These are phyloP conservation scores for Fulvia fulva DNA, from an alignment of 2,329 filamentous ascomycete species.

Conservation along the genomic window DNA sequence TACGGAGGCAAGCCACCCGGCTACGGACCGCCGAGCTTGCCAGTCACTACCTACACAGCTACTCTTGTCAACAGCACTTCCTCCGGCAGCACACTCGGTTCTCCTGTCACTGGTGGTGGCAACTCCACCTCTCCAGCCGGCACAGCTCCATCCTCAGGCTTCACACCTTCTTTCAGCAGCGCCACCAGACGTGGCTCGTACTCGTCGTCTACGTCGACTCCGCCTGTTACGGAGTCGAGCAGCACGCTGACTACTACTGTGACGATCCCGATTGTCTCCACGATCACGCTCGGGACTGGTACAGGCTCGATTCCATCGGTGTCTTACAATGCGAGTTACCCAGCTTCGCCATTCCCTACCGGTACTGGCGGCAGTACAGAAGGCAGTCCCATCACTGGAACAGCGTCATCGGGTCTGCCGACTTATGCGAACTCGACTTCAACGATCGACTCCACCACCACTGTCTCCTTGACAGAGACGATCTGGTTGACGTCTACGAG, in stretches of 20 bases:
- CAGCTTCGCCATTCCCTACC: not conserved
- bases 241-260: not conserved
- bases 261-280: not conserved
- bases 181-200: not conserved
- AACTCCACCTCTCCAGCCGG: not conserved
- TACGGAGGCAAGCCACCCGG: conserved; percentile 9
- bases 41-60: conserved; percentile 4
- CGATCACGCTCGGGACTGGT: not conserved
- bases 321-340: conserved; percentile 2
- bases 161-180: not conserved
- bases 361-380: conserved; percentile 4
- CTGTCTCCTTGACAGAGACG: not conserved
- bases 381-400: conserved; percentile 4
- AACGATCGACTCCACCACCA: not conserved
- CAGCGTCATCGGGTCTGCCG: conserved; percentile 3
- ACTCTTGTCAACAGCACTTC: conserved; percentile 1
- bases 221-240: conserved; percentile 6
- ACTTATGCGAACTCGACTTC: conserved; percentile 2
- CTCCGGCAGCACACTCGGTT: not conserved
- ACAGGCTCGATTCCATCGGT: conserved; percentile 1
- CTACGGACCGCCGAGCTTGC: not conserved
- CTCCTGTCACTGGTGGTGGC: conserved; percentile 1
- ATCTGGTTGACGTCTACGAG: not conserved
- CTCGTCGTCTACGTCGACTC: conserved; percentile 6
- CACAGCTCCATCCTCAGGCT: not conserved